Evolutionary conservation across 1,139 yeast genomes (phyloP).

Genomic region (Saccharomyces pastorianus): DNA sequence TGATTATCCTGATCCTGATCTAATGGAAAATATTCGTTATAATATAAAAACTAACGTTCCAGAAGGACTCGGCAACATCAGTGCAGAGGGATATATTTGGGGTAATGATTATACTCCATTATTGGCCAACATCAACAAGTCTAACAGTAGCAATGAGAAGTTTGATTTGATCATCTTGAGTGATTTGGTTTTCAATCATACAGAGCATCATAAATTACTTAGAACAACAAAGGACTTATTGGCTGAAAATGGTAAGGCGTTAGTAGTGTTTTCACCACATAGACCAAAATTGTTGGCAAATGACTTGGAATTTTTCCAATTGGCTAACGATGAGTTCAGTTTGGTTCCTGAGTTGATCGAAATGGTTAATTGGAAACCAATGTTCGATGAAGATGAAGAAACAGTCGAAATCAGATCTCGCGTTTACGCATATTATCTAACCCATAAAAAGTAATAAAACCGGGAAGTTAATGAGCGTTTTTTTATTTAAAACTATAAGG

Average conservation of each 20-base stretch:
- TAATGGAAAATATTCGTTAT: constrained; percentile 60
- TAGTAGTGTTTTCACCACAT: constrained; percentile 93
- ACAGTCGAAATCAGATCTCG: constrained; percentile 74
- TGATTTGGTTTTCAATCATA: constrained; percentile 87
- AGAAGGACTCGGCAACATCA: constrained; percentile 29
- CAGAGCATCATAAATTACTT: constrained; percentile 75
- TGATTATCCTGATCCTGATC: constrained; percentile 89
- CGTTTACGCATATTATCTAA: constrained; percentile 50
- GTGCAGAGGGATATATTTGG: constrained; percentile 82
- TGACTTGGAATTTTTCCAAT: constrained; percentile 68
- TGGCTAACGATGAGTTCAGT: constrained; percentile 50
- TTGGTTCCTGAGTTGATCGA: constrained; percentile 61
- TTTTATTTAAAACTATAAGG: too few relatives aligned
- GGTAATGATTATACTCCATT: constrained; percentile 58
- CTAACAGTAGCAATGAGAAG: constrained; percentile 38
- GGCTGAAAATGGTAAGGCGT: constrained; percentile 54
- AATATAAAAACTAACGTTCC: constrained; percentile 46
- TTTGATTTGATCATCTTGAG: constrained; percentile 79
- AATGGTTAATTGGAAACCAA: constrained; percentile 74
- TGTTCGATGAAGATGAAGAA: constrained; percentile 82
- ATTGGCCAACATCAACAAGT: constrained; percentile 30
- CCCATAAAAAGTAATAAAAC: constrained; percentile 14
- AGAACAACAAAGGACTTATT: constrained; percentile 57
- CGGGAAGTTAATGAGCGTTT: too few relatives aligned
- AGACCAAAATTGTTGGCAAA: constrained; percentile 64